Evolutionary conservation across 1,284 basidiomycete species (phyloP).

Genomic region (Neolentinus lepideus): DNA sequence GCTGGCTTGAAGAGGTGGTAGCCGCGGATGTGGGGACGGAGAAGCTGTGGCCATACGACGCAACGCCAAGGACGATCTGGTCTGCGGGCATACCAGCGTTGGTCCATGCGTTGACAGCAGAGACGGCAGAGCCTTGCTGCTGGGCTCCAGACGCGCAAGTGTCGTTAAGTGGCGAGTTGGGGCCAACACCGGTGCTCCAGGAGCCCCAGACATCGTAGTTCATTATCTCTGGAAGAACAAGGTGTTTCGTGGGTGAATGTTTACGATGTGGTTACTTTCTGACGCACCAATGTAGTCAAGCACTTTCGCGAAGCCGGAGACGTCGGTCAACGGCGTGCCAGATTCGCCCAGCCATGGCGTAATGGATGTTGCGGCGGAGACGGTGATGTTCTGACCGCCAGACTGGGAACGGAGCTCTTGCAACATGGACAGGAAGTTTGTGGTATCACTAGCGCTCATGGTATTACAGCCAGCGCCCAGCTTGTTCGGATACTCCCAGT

Average conservation of each 20-base stretch:
- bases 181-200: slow-evolving; percentile 39
- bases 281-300: slow-evolving; percentile 52
- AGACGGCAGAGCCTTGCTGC: slow-evolving; percentile 55
- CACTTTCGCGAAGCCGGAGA: slow-evolving; percentile 48
- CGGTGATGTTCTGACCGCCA: slow-evolving; percentile 27
- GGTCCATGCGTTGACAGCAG: slow-evolving; percentile 56
- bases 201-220: slow-evolving; percentile 68
- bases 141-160: slow-evolving; percentile 45
- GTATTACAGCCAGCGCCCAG: slow-evolving; percentile 64
- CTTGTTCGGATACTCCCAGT: slow-evolving; percentile 80
- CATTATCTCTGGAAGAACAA: slow-evolving; percentile 43
- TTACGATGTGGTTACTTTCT: background rate
- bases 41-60: slow-evolving; percentile 47
- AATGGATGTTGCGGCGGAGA: slow-evolving; percentile 52
- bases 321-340: slow-evolving; percentile 46
- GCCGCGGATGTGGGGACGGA: slow-evolving; percentile 21
- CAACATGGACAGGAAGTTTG: slow-evolving; percentile 51
- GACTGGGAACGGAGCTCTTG: slow-evolving; percentile 33
- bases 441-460: slow-evolving; percentile 52
- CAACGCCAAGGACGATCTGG: slow-evolving; percentile 61
- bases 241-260: background rate
- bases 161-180: slow-evolving; percentile 66
- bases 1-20: slow-evolving; percentile 2
- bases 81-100: slow-evolving; percentile 52
- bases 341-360: slow-evolving; percentile 46